Conservation (phyloP, 495 filamentous ascomycete species). For the Chlorociboria aeruginascens region DNA sequence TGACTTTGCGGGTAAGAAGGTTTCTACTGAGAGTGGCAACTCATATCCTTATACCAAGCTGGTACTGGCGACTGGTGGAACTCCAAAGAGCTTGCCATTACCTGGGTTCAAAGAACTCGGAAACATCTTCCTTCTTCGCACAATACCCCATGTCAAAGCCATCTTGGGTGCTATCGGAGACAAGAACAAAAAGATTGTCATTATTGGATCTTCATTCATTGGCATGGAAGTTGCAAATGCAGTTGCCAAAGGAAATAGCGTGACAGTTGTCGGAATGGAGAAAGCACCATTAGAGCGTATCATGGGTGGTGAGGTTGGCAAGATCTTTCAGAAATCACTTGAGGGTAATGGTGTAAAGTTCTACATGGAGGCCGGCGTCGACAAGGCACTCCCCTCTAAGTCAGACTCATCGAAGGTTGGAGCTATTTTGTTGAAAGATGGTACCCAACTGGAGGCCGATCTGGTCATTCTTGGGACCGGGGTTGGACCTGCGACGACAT, state of each 20-base stretch:
- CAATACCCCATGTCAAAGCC: constrained; percentile 56
- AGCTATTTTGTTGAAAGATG: constrained; percentile 74
- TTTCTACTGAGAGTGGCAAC: constrained; percentile 59
- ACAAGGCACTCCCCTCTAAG: constrained; percentile 61
- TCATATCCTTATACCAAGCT: constrained; percentile 73
- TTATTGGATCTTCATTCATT: constrained; percentile 89
- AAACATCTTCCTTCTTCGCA: constrained; percentile 78
- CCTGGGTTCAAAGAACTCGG: constrained; percentile 74
- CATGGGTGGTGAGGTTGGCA: constrained; percentile 71
- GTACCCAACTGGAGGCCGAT: constrained; percentile 73
- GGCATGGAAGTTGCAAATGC: constrained; percentile 89
- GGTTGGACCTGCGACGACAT: constrained; percentile 76
- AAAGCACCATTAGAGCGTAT: constrained; percentile 74
- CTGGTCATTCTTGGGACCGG: constrained; percentile 86
- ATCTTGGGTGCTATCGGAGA: constrained; percentile 72
- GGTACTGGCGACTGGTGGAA: constrained; percentile 77
- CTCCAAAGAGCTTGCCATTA: constrained; percentile 64
- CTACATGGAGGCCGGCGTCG: constrained; percentile 64
- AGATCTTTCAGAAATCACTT: constrained; percentile 61
- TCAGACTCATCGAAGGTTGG: constrained; percentile 59
- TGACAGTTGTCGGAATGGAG: constrained; percentile 93
- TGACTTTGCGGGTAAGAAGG: constrained; percentile 60
- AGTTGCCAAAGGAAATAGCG: constrained; percentile 57
- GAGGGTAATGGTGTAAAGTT: constrained; percentile 85
- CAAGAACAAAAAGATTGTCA: constrained; percentile 80